A percentile compares a stretch with the other conserved stretches of the same genome.
Conservation (phyloP, 1,284 basidiomycete genomes). For the Athelia psychrophila region DNA sequence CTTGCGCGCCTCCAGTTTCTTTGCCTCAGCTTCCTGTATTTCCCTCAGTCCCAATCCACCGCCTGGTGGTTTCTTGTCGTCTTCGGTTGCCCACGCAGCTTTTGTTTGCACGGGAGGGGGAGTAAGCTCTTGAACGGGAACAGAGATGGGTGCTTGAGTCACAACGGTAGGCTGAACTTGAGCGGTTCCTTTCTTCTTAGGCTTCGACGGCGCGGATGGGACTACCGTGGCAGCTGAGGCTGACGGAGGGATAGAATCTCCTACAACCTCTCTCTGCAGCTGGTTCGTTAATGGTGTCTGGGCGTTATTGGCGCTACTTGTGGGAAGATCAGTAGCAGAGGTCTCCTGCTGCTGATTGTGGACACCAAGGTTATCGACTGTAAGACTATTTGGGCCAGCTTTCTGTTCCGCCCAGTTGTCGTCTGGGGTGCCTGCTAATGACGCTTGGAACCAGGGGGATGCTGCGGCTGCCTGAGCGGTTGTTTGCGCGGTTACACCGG, state of each 20-base stretch:
- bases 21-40: slow-evolving; percentile 93
- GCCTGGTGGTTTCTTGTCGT: slow-evolving; percentile 55
- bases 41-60: slow-evolving; percentile 79
- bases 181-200: slow-evolving; percentile 24
- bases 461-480: slow-evolving; percentile 33
- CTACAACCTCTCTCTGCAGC: slow-evolving; percentile 6
- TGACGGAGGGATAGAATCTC: slow-evolving; percentile 8
- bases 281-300: slow-evolving; percentile 4
- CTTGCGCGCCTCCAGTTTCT: slow-evolving; percentile 74
- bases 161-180: slow-evolving; percentile 13
- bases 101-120: slow-evolving; percentile 37
- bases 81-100: slow-evolving; percentile 61
- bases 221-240: slow-evolving; percentile 6
- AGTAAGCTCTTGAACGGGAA: slow-evolving; percentile 24
- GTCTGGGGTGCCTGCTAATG: slow-evolving; percentile 35
- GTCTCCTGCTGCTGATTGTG: slow-evolving; percentile 48
- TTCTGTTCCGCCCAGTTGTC: slow-evolving; percentile 43
- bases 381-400: slow-evolving; percentile 45
- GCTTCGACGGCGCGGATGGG: slow-evolving; percentile 14
- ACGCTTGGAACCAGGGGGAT: slow-evolving; percentile 51
- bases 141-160: slow-evolving; percentile 8
- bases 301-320: slow-evolving; percentile 12
- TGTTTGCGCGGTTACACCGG: slow-evolving; percentile 19
- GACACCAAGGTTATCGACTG: slow-evolving; percentile 55
- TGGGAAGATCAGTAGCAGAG: slow-evolving; percentile 15